Percentiles rank a stretch among this genome's conserved stretches.
Evolutionary conservation across 441 rosid genomes (phyloP).

Genomic region (Mallotus repandus): DNA sequence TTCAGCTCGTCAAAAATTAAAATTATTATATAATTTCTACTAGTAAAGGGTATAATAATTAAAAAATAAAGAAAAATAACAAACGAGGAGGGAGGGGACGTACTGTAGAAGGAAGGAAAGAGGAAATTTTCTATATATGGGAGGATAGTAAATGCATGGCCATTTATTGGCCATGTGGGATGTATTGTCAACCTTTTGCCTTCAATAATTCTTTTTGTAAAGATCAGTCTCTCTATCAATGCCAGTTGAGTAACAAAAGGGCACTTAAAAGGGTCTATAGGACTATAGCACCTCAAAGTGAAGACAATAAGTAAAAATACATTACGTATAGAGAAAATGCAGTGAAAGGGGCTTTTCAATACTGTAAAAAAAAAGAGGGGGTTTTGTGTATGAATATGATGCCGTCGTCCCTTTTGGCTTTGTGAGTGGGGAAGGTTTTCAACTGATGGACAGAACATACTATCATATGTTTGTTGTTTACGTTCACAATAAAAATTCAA

Average conservation of each 20-base stretch:
- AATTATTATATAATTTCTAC: too few species aligned
- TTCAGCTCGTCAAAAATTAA: too few species aligned
- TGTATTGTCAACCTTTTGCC: constrained; percentile 32
- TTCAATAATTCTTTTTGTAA: constrained; percentile 34
- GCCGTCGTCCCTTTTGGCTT: constrained; percentile 18
- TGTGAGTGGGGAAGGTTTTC: constrained; percentile 20
- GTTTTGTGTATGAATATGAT: constrained; percentile 19
- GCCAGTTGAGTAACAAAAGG: background rate
- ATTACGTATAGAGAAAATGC: constrained; percentile 14
- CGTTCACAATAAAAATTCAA: constrained; percentile 25
- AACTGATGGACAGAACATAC: constrained; percentile 35
- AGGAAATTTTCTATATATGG: background rate
- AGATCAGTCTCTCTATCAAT: background rate
- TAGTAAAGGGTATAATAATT: background rate
- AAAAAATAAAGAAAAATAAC: background rate
- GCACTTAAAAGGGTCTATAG: background rate
- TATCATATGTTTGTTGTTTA: constrained; percentile 26
- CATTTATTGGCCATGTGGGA: constrained; percentile 29
- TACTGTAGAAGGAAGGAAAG: background rate
- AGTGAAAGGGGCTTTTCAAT: constrained; percentile 23
- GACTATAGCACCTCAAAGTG: background rate
- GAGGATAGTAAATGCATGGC: constrained; percentile 21
- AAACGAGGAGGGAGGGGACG: background rate
- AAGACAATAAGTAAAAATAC: constrained; percentile 2
- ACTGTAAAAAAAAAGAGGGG: background rate